Conservation (phyloP, 2,329 filamentous ascomycete genomes). For the Cladosporium austrohemisphaericum region DNA sequence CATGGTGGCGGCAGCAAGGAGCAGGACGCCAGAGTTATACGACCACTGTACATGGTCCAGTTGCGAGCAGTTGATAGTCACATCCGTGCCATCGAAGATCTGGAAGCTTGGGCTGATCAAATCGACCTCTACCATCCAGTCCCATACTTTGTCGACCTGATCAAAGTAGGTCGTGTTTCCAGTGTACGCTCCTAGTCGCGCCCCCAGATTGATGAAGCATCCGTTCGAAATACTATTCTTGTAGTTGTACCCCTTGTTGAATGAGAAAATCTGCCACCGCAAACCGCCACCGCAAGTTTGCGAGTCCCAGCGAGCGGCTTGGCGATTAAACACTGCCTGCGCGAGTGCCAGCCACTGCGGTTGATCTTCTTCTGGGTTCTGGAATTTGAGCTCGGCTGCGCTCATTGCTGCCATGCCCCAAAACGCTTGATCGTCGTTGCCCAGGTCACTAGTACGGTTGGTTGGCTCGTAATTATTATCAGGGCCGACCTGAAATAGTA, state of each 20-base stretch:
- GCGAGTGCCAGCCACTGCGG: constrained; percentile 45
- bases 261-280: constrained; percentile 39
- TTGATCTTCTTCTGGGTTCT: constrained; percentile 36
- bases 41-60: constrained; percentile 48
- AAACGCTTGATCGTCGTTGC: constrained; percentile 55
- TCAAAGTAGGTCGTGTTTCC: constrained; percentile 56
- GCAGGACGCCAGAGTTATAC: constrained; percentile 45
- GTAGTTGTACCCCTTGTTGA: constrained; percentile 49
- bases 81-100: constrained; percentile 46
- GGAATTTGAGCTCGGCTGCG: constrained; percentile 51
- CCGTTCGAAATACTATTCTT: constrained; percentile 51
- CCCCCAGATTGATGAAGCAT: constrained; percentile 50
- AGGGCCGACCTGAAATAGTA: constrained; percentile 58
- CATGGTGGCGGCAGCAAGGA: constrained; percentile 47
- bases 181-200: constrained; percentile 40
- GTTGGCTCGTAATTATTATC: constrained; percentile 56
- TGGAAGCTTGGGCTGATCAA: constrained; percentile 54
- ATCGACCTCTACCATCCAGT: constrained; percentile 44
- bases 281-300: constrained; percentile 37
- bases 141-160: constrained; percentile 51
- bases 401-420: constrained; percentile 56
- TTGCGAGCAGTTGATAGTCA: constrained; percentile 41
- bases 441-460: constrained; percentile 38
- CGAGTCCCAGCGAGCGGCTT: constrained; percentile 36
- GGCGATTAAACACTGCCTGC: constrained; percentile 40